Conservation (phyloP, 2,329 filamentous ascomycete species). For the Podosphaera xanthii region DNA sequence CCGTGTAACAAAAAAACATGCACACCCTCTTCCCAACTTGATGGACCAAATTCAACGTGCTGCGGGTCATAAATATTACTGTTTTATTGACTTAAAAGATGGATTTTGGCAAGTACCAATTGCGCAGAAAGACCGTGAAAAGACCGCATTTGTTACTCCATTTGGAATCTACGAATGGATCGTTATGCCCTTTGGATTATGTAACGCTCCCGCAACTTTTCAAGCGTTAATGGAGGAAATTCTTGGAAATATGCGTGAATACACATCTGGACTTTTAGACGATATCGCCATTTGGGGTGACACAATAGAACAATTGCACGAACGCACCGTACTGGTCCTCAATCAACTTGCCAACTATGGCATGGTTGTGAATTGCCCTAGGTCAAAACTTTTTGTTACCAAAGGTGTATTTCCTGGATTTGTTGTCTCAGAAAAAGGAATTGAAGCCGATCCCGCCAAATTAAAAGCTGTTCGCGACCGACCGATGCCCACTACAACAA, state of each 20-base stretch:
- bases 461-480: neutral
- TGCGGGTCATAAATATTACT: neutral
- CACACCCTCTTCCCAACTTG: neutral
- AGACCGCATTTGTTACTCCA: neutral
- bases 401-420: neutral
- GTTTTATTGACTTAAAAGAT: neutral
- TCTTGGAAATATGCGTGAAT: neutral
- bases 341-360: neutral
- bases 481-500: neutral
- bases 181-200: constrained; percentile 2
- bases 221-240: neutral
- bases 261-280: neutral
- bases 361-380: neutral
- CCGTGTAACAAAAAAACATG: neutral
- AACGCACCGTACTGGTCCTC: neutral
- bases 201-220: constrained; percentile 1
- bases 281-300: neutral
- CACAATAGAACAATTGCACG: neutral
- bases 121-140: neutral
- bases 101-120: neutral
- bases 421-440: neutral
- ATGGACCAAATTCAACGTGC: neutral
- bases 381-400: neutral
- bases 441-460: neutral
- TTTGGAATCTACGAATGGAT: neutral